phyloP scores from a whole-genome alignment of 179 eudicot genomes.

The Spinacia oleracea region DNA sequence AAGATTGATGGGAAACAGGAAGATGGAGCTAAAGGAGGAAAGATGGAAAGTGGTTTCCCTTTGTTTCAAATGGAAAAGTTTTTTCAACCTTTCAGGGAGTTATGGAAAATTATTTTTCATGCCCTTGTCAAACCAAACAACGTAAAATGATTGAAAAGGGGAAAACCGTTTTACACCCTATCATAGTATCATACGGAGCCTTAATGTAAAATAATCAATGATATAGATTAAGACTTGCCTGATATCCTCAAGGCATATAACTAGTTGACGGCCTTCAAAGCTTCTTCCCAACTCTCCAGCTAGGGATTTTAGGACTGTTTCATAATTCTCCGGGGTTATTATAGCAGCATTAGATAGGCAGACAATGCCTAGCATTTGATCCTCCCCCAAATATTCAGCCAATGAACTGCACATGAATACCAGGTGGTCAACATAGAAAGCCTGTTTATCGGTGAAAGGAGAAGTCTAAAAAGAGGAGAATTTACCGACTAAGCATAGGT shows the following conservation, averaged over 20 bases:
- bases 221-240: slow-evolving; percentile 41
- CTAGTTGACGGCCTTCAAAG: slow-evolving; percentile 35
- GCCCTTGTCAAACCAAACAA: no score
- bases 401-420: slow-evolving; percentile 44
- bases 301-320: slow-evolving; percentile 28
- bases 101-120: no score
- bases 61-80: no score
- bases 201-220: not conserved
- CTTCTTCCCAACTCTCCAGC: slow-evolving; percentile 35
- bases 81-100: no score
- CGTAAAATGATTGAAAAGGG: no score
- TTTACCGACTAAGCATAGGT: slow-evolving; percentile 57
- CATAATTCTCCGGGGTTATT: slow-evolving; percentile 35
- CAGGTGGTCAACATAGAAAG: not conserved
- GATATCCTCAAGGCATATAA: slow-evolving; percentile 59
- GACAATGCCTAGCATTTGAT: slow-evolving; percentile 70
- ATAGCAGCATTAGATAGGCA: slow-evolving; percentile 47
- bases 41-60: no score
- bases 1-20: no score
- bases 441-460: not conserved
- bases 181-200: no score
- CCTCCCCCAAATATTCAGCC: slow-evolving; percentile 63
- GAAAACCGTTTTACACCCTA: no score
- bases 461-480: not conserved
- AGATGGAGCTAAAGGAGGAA: no score